phyloP scores from a whole-genome alignment of 176 grass and related monocot species.

The Cenchrus fungigraminus region DNA sequence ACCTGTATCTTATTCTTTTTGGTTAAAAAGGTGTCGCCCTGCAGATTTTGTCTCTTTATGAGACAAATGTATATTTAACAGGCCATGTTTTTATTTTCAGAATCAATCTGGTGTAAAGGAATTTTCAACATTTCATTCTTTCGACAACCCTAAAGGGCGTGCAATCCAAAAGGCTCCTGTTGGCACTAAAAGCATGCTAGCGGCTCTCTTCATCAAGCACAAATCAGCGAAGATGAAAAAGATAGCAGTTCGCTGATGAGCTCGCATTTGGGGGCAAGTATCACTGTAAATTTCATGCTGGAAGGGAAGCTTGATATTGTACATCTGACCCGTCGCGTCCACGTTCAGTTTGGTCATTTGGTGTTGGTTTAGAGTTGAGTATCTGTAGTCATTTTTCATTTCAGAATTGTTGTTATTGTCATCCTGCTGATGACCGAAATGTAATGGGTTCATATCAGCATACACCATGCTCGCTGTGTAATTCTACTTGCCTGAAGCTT shows the following conservation, averaged over 20 bases:
- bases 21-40: not conserved
- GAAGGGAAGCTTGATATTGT: not conserved
- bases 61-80: not conserved
- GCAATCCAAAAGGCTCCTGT: constrained; percentile 68
- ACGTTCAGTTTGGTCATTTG: not conserved
- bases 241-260: constrained; percentile 48
- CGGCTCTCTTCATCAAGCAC: constrained; percentile 74
- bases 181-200: constrained; percentile 72
- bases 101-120: constrained; percentile 42
- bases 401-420: constrained; percentile 8
- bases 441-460: constrained; percentile 30
- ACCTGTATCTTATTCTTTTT: not conserved
- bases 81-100: constrained; percentile 52
- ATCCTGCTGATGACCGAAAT: constrained; percentile 38
- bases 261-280: not conserved
- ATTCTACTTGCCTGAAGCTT: constrained; percentile 28
- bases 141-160: constrained; percentile 58
- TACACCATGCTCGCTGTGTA: not conserved
- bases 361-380: constrained; percentile 20
- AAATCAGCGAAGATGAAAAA: constrained; percentile 76
- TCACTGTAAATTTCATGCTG: constrained; percentile 32
- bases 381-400: constrained; percentile 6
- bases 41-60: constrained; percentile 5
- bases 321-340: not conserved
- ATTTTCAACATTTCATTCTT: constrained; percentile 56